phyloP scores from a whole-genome alignment of 176 grass and related monocot genomes.

The Rhynchospora pubera region DNA sequence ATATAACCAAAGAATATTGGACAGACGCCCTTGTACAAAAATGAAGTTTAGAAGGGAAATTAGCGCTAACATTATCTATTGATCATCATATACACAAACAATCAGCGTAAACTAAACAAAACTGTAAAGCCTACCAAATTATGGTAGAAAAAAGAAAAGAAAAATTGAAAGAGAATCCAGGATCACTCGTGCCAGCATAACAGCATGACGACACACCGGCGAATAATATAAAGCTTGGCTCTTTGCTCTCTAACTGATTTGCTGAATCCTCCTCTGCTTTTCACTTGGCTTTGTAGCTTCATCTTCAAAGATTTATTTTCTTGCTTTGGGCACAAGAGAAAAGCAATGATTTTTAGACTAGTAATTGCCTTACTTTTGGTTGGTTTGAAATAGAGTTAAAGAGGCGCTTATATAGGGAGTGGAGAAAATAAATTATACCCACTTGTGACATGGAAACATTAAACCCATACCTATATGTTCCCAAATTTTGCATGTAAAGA shows the following conservation, averaged over 20 bases:
- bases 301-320: not conserved
- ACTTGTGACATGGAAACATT: conserved; percentile 23
- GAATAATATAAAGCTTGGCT: conserved; percentile 35
- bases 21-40: not conserved
- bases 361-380: not conserved
- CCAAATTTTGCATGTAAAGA: not conserved
- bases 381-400: not conserved
- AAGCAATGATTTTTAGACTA: not conserved
- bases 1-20: not conserved
- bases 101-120: conserved; percentile 17
- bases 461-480: conserved; percentile 15
- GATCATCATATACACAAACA: conserved; percentile 22
- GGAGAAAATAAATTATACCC: not conserved
- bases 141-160: not conserved
- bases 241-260: conserved; percentile 24
- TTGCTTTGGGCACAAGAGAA: not conserved
- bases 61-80: conserved; percentile 11
- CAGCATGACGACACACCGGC: conserved; percentile 25
- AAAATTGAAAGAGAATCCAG: not conserved
- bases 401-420: conserved; percentile 11
- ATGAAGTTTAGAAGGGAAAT: not conserved
- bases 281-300: conserved; percentile 30
- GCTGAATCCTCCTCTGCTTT: conserved; percentile 29
- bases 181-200: conserved; percentile 32
- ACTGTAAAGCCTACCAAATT: not conserved